These are phyloP conservation scores for Echinosophora koreensis DNA, from an alignment of 306 rosid species.

Conservation along the genomic window DNA sequence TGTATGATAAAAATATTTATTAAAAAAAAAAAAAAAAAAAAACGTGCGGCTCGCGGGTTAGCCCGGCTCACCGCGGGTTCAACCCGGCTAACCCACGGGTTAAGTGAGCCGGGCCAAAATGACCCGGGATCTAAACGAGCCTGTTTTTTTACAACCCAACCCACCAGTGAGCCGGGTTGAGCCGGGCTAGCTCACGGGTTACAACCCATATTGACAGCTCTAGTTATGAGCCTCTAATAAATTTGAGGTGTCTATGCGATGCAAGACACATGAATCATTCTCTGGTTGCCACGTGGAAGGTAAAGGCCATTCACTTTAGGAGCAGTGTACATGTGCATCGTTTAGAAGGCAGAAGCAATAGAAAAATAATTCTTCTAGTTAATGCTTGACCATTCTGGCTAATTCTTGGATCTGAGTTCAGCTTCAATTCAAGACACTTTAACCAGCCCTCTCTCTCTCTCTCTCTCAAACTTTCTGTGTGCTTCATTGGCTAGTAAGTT, in stretches of 20 bases:
- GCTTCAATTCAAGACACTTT: background rate
- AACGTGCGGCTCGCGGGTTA: too few species aligned
- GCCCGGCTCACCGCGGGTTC: too few species aligned
- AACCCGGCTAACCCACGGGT: too few species aligned
- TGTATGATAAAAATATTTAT: too few species aligned
- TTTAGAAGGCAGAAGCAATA: background rate
- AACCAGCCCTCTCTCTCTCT: background rate
- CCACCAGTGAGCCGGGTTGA: too few species aligned
- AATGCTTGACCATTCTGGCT: background rate
- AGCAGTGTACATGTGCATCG: background rate
- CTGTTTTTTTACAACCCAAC: too few species aligned
- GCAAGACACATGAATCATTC: slow-evolving; percentile 18
- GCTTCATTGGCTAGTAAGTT: slow-evolving; percentile 37
- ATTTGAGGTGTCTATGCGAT: slow-evolving; percentile 41
- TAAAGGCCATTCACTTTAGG: slow-evolving; percentile 4
- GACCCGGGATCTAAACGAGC: too few species aligned
- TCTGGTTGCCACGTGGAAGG: slow-evolving; percentile 47
- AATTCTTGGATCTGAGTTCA: slow-evolving; percentile 7
- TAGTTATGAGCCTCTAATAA: slow-evolving; percentile 35
- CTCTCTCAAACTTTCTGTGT: background rate
- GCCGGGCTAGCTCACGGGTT: too few species aligned
- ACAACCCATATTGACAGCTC: too few species aligned
- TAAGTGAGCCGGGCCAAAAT: too few species aligned
- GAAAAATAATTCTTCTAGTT: background rate
- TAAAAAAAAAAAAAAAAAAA: too few species aligned